These are phyloP conservation scores for Hymenoscyphus fraxineus DNA, from an alignment of 2,329 filamentous ascomycete species.

Conservation along the genomic window DNA sequence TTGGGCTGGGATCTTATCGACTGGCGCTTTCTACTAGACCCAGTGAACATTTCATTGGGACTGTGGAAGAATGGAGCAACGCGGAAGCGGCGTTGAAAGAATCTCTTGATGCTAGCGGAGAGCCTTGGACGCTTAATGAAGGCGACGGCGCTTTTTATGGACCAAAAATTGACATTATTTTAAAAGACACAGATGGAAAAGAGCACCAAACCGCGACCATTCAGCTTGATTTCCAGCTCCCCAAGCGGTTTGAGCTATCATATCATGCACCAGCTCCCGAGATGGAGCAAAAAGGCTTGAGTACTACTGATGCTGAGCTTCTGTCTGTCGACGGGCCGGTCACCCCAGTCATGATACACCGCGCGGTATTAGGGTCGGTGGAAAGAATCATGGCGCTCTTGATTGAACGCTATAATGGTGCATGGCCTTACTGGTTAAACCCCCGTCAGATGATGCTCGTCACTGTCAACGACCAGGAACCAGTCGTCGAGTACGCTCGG, in stretches of 20 bases:
- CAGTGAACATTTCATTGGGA: constrained; percentile 72
- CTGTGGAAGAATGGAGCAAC: constrained; percentile 62
- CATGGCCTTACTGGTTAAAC: constrained; percentile 86
- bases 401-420: constrained; percentile 76
- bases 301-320: constrained; percentile 45
- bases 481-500: constrained; percentile 29
- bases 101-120: constrained; percentile 60
- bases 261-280: constrained; percentile 69
- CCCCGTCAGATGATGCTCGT: constrained; percentile 73
- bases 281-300: constrained; percentile 50
- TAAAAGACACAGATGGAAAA: constrained; percentile 76
- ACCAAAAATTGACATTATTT: constrained; percentile 84
- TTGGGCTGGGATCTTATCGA: constrained; percentile 69
- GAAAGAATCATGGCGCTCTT: constrained; percentile 81
- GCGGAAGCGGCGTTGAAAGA: constrained; percentile 64
- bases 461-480: constrained; percentile 59
- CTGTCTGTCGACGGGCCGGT: constrained; percentile 55
- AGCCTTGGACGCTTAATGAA: constrained; percentile 69
- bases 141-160: constrained; percentile 90
- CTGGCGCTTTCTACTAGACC: constrained; percentile 77
- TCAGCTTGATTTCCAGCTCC: constrained; percentile 86
- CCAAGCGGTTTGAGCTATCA: constrained; percentile 72
- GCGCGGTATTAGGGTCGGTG: constrained; percentile 78
- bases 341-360: constrained; percentile 75
- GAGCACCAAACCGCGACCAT: constrained; percentile 87